phyloP scores from a whole-genome alignment of 139 green algal genomes.

The Chlorella sorokiniana region DNA sequence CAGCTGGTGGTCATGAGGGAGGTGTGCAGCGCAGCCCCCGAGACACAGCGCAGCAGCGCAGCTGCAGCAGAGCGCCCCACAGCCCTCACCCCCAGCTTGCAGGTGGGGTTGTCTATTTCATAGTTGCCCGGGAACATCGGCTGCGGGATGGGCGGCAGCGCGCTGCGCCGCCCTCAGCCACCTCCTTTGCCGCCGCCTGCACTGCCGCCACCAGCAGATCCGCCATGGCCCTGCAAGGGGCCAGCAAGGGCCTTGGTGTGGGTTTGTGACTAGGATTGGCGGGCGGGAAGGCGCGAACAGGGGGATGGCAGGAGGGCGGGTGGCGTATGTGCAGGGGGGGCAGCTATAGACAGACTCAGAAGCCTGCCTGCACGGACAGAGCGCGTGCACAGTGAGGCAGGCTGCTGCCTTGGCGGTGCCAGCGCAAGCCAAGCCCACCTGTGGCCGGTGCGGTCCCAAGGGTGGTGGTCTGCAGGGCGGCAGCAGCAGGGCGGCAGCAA shows the following conservation, averaged over 20 bases:
- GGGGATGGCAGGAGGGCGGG: not conserved
- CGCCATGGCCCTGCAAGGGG: not conserved
- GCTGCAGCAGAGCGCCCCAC: no score
- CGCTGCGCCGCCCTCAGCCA: not conserved
- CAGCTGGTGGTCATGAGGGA: not conserved
- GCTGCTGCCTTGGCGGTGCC: no score
- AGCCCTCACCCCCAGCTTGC: conserved; percentile 1
- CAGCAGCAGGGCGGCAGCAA: not conserved
- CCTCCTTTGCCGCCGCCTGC: not conserved
- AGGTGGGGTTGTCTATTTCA: not conserved
- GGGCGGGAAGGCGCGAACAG: not conserved
- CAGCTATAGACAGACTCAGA: no score
- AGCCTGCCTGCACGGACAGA: not conserved
- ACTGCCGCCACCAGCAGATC: conserved; percentile 2
- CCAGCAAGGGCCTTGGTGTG: not conserved
- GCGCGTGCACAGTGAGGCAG: not conserved
- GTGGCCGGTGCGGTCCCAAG: not conserved
- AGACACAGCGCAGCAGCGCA: not conserved
- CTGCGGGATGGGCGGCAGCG: not conserved
- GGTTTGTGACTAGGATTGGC: not conserved
- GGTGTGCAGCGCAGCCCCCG: not conserved
- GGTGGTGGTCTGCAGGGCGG: conserved; percentile 6
- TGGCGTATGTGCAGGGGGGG: no score
- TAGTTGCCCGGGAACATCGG: conserved; percentile 9
- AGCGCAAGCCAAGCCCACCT: not conserved